Percentiles rank a stretch among this genome's conserved stretches.
Evolutionary conservation across 2,329 filamentous ascomycete species (phyloP).

Genomic region (Aspergillus aculeatus): DNA sequence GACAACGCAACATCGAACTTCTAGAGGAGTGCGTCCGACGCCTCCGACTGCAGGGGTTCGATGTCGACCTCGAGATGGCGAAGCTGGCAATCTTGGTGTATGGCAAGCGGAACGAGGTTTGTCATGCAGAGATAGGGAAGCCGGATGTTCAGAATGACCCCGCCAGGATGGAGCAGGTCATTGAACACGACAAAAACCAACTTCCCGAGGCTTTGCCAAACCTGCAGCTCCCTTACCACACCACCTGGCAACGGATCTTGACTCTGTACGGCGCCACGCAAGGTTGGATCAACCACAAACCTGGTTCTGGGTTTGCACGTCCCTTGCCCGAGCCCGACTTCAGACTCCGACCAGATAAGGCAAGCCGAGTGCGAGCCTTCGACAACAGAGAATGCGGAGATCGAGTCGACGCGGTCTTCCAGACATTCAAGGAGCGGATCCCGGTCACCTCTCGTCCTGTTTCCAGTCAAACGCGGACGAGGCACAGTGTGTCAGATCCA

Average conservation of each 20-base stretch:
- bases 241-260: neutral
- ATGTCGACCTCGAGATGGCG: neutral
- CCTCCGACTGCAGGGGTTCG: neutral
- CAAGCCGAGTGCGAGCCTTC: too few species aligned
- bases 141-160: neutral
- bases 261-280: neutral
- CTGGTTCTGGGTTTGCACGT: too few species aligned
- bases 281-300: neutral
- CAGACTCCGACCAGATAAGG: too few species aligned
- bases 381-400: too few species aligned
- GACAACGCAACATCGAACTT: neutral
- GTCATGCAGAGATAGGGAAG: neutral
- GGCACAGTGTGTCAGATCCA: too few species aligned
- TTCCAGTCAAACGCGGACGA: too few species aligned
- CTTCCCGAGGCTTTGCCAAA: neutral
- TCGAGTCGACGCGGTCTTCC: too few species aligned
- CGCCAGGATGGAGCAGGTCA: neutral
- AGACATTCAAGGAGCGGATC: too few species aligned
- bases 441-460: too few species aligned
- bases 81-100: constrained; percentile 2
- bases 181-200: neutral
- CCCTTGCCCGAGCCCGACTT: too few species aligned
- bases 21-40: neutral
- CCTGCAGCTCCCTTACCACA: neutral
- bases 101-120: neutral